Evolutionary conservation across 495 filamentous ascomycete genomes (phyloP).

Genomic region (Penicillium chermesinum): DNA sequence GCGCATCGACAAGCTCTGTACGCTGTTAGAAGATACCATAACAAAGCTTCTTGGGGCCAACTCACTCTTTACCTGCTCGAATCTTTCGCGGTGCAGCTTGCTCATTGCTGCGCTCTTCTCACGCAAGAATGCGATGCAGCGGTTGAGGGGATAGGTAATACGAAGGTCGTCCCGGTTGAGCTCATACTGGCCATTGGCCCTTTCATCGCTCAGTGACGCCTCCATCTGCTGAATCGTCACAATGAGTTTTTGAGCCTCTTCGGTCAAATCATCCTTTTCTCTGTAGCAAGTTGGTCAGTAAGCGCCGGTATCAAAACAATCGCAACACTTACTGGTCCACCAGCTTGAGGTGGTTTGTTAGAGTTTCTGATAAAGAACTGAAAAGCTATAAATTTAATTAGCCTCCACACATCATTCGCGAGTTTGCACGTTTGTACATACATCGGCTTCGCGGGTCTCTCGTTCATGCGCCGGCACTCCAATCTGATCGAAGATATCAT

Average conservation of each 20-base stretch:
- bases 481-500: constrained; percentile 94
- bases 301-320: not conserved
- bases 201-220: constrained; percentile 72
- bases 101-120: constrained; percentile 78
- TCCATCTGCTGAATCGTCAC: constrained; percentile 90
- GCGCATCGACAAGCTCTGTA: constrained; percentile 82
- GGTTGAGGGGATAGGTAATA: constrained; percentile 73
- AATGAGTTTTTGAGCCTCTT: constrained; percentile 83
- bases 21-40: constrained; percentile 21
- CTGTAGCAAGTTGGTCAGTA: constrained; percentile 30
- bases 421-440: constrained; percentile 34
- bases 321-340: constrained; percentile 58
- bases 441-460: constrained; percentile 79
- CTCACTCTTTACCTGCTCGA: constrained; percentile 90
- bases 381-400: constrained; percentile 58
- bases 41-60: not conserved
- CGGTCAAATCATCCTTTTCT: constrained; percentile 81
- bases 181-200: constrained; percentile 55
- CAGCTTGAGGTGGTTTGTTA: constrained; percentile 74
- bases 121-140: constrained; percentile 71
- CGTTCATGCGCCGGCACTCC: constrained; percentile 86
- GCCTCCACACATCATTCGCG: not conserved
- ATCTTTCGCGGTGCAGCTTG: constrained; percentile 80
- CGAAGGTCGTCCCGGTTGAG: constrained; percentile 60
- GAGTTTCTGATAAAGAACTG: constrained; percentile 75